Conservation (phyloP, 2,329 filamentous ascomycete species). For the Rhynchosporium secalis region DNA sequence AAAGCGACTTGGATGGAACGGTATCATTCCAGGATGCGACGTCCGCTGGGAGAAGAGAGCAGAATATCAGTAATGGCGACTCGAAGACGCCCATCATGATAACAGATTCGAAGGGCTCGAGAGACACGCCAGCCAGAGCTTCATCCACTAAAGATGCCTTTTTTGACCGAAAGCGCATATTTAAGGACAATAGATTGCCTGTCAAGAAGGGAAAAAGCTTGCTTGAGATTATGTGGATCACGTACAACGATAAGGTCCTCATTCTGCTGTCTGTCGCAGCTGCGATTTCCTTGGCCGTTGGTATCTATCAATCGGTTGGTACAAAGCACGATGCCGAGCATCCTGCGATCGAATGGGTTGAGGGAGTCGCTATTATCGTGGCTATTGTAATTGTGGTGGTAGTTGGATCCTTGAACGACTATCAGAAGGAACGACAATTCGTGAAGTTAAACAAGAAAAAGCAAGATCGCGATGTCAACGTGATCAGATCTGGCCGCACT, state of each 20-base stretch:
- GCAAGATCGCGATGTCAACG: constrained; percentile 71
- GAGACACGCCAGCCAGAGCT: constrained; percentile 4
- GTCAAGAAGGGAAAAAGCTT: constrained; percentile 70
- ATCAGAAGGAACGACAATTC: constrained; percentile 80
- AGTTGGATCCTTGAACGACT: constrained; percentile 78
- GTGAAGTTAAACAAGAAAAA: constrained; percentile 80
- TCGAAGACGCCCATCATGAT: constrained; percentile 16
- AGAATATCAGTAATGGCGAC: constrained; percentile 1
- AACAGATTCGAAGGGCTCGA: constrained; percentile 27
- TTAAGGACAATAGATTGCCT: constrained; percentile 66
- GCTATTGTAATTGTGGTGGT: constrained; percentile 75
- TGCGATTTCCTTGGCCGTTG: constrained; percentile 71
- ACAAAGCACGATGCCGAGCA: constrained; percentile 49
- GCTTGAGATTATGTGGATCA: constrained; percentile 72
- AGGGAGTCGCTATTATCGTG: constrained; percentile 76
- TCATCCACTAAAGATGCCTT: constrained; percentile 42
- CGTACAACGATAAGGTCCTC: constrained; percentile 79
- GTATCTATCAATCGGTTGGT: constrained; percentile 70
- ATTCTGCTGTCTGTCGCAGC: constrained; percentile 71
- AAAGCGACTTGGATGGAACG: constrained; percentile 60
- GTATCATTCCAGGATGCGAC: constrained; percentile 66
- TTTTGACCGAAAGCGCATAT: constrained; percentile 67
- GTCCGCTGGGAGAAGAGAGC: constrained; percentile 35
- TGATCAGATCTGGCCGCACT: constrained; percentile 71
- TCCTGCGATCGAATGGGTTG: constrained; percentile 71